Base-by-base conservation (phyloP, 768 basidiomycete genomes). In the Leccinellum luteum region DNA sequence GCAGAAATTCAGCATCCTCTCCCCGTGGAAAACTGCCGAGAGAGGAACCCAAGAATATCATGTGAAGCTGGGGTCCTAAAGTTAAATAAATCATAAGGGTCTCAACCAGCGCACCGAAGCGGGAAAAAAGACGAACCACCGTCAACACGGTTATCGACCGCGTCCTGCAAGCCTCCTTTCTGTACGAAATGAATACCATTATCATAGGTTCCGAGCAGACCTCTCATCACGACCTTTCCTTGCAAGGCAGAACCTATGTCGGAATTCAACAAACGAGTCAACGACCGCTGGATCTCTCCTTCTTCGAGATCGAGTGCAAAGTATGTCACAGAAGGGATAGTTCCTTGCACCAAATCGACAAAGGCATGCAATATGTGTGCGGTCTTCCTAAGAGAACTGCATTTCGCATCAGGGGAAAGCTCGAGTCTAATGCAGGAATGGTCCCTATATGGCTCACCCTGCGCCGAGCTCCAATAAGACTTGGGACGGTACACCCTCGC, bases 281-380 rank as follows among this genome's bases (percentile, higher is more conserved):
- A 81, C 6, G 92, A 89, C 32, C 93, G 86, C 56, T 85, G 81
- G 23, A 98, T 85, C 67, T 97, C 94, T 49, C 81, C 83, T 62
- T 87, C 80, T 70, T 97, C 94, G 30, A 98, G 84, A 69, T 98
- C 97, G 53, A 99, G 89, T n/a, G 96, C 93, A 75, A 90, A 92
- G 70, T 94, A 95, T 2, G 84, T 89, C 66, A 89, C 84, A 2
- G 86, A 84, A 3, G 84, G 73, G 1, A 69, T 63, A 5, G 63
- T 59, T 19, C 66, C 67, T 25, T 77, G 67, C 6, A 85, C 79
- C 14, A 84, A 70, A 28, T 75, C 74, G 19, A 92, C 83, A 17
- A 95, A 76, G 1, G 89, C 87, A 23, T 76, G 78, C 21, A 97
- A 79, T 50, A 99, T 80, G 66, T 88, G 85, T 4, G 91, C 91